phyloP scores from a whole-genome alignment of 1,139 yeast species.

The Yarrowia galli region DNA sequence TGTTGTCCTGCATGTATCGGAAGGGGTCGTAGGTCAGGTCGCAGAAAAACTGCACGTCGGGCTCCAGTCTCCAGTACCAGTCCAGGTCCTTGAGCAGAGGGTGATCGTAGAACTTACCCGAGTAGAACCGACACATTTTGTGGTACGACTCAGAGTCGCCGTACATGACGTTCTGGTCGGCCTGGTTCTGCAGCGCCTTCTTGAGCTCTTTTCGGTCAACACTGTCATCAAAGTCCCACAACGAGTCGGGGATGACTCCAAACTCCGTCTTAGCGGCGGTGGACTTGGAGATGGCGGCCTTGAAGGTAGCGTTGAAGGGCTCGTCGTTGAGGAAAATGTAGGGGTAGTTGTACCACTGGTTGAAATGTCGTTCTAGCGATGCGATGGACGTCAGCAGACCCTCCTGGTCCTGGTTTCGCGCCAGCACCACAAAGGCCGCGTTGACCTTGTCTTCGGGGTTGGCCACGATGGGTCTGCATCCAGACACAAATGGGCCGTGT shows the following conservation, averaged over 20 bases:
- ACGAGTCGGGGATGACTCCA: conserved; percentile 60
- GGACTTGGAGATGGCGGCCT: conserved; percentile 56
- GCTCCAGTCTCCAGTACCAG: conserved; percentile 97
- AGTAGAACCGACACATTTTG: conserved; percentile 74
- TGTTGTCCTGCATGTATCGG: conserved; percentile 69
- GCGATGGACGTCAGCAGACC: conserved; percentile 74
- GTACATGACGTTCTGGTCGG: conserved; percentile 80
- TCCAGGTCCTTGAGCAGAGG: conserved; percentile 69
- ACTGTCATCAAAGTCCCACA: conserved; percentile 65
- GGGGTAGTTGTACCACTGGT: conserved; percentile 89
- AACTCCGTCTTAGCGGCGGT: conserved; percentile 70
- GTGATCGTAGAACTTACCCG: conserved; percentile 78
- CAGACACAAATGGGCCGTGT: conserved; percentile 34
- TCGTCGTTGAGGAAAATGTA: conserved; percentile 87
- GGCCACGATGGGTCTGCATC: conserved; percentile 33
- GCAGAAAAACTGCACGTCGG: conserved; percentile 86
- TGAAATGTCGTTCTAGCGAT: conserved; percentile 82
- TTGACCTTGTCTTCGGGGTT: conserved; percentile 48
- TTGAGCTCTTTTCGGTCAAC: conserved; percentile 53
- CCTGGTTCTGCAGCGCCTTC: conserved; percentile 71
- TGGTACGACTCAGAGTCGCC: conserved; percentile 80
- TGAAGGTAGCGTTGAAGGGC: conserved; percentile 71
- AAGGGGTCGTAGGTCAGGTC: conserved; percentile 93
- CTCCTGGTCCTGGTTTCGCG: conserved; percentile 74
- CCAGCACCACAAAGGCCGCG: conserved; percentile 84